Evolutionary conservation across 2,329 filamentous ascomycete genomes (phyloP), one percentile per base, ranked within the genome.

Genomic region (Venturia nashicola): DNA sequence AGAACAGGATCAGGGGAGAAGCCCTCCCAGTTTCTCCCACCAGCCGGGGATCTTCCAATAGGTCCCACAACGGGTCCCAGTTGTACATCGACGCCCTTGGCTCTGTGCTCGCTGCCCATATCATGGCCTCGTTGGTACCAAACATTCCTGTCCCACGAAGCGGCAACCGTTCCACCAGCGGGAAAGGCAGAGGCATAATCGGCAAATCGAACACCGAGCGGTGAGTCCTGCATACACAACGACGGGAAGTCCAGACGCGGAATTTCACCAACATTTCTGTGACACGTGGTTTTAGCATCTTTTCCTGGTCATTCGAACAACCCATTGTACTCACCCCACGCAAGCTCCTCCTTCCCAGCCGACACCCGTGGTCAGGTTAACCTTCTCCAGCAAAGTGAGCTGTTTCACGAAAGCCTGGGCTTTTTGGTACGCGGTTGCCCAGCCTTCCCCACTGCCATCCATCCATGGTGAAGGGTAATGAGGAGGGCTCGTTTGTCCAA

Each of bases 311-410:
- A 32, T 39, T 61, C 27, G 23, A 48, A 40, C 7, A 61, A 23
- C 20, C 20, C 3, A 23, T 54, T 43, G 61, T 59, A 43, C 40
- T 36, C 18, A 60, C 40, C 55, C 57, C 39, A 61, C 40, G 20
- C 40, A 61, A 36, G 61, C 32, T 32, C 32, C 62, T n/a, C 27
- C 20, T 48, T 68, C 85, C 74, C 77, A 93, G 83, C 91, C 91
- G 67, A 88, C 84, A 74, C 93, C 93, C 0, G 92, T 97, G 2
- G 93, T 97, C 67, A 99, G 74, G 74, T 97, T 97, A 75, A 97
- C 91, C 78, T 96, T 97, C 75, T 97, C 92, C 12, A 86, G 72
- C 43, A 96, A 80, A 0, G 91, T 96, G 76, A 96, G 77, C 72
- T 91, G 86, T 11, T 87, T 88, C 57, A 97, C 91, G 70, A 96